These are phyloP conservation scores for Beauveria caledonica DNA, from an alignment of 2,329 filamentous ascomycete species.

Conservation along the genomic window DNA sequence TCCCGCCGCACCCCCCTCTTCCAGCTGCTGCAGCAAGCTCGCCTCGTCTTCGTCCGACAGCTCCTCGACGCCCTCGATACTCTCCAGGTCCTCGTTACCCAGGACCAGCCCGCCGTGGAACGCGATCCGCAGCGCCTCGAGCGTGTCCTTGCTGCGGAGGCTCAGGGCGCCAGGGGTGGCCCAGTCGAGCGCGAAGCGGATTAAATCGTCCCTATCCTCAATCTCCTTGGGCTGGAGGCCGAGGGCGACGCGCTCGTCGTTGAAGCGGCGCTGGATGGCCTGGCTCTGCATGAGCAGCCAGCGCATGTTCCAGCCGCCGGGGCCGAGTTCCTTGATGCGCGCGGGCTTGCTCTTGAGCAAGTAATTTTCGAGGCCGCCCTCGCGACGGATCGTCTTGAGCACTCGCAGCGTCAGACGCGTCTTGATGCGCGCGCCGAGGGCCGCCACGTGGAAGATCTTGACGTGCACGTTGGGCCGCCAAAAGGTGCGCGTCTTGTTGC, in stretches of 20 bases:
- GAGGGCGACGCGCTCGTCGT: conserved; percentile 53
- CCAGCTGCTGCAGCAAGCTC: conserved; percentile 24
- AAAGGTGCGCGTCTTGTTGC: conserved; percentile 57
- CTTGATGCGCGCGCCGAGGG: conserved; percentile 55
- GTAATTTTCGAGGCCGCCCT: conserved; percentile 87
- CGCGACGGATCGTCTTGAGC: conserved; percentile 68
- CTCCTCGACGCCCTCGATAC: conserved; percentile 28
- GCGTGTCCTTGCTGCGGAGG: conserved; percentile 26
- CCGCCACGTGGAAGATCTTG: conserved; percentile 58
- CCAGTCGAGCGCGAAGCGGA: conserved; percentile 33
- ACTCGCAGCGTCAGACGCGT: conserved; percentile 63
- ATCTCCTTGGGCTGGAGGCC: conserved; percentile 44
- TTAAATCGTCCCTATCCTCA: conserved; percentile 29
- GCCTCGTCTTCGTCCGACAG: conserved; percentile 31
- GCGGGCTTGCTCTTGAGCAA: conserved; percentile 70
- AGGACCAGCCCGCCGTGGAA: conserved; percentile 36
- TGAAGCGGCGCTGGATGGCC: conserved; percentile 57
- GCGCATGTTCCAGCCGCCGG: conserved; percentile 81
- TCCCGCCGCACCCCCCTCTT: conserved; percentile 19
- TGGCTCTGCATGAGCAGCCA: conserved; percentile 81
- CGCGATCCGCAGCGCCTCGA: conserved; percentile 32
- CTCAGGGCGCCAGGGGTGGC: conserved; percentile 33
- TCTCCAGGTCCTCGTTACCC: neutral
- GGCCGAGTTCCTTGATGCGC: conserved; percentile 77
- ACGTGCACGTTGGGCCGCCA: conserved; percentile 70